These are phyloP conservation scores for Curvularia sp. DNA, from an alignment of 2,329 filamentous ascomycete genomes.

Conservation along the genomic window DNA sequence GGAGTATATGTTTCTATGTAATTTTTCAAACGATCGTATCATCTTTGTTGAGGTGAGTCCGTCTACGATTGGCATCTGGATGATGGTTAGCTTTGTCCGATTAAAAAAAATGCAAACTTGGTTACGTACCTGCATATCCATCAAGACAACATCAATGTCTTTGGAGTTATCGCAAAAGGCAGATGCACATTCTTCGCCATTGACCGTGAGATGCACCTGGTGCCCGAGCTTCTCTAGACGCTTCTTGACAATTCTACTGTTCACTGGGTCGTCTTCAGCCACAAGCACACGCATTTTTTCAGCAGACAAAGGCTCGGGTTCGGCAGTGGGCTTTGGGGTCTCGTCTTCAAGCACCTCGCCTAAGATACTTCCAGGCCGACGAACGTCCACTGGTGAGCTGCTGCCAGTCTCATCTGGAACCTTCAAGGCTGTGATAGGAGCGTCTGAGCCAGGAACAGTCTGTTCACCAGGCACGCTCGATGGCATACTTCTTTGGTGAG, in stretches of 20 bases:
- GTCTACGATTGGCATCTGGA: slow-evolving; percentile 89
- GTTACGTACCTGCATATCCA: slow-evolving; percentile 82
- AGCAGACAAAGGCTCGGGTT: slow-evolving; percentile 31
- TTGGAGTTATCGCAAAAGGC: slow-evolving; percentile 69
- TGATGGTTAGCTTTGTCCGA: slow-evolving; percentile 9
- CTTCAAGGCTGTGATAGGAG: slow-evolving; percentile 55
- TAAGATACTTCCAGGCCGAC: slow-evolving; percentile 32
- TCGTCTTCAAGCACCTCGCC: slow-evolving; percentile 39
- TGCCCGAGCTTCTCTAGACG: slow-evolving; percentile 79
- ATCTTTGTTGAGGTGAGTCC: slow-evolving; percentile 82
- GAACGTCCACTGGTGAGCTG: slow-evolving; percentile 16
- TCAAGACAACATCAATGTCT: slow-evolving; percentile 79
- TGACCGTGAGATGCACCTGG: slow-evolving; percentile 73
- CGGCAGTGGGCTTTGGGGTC: slow-evolving; percentile 17
- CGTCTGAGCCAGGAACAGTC: slow-evolving; percentile 50
- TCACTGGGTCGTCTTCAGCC: slow-evolving; percentile 88
- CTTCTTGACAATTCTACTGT: slow-evolving; percentile 81
- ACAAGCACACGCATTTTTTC: slow-evolving; percentile 71
- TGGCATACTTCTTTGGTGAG: slow-evolving; percentile 51
- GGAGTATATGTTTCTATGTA: slow-evolving; percentile 63
- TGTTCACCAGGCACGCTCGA: slow-evolving; percentile 53
- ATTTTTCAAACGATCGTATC: slow-evolving; percentile 76
- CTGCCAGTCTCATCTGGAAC: slow-evolving; percentile 54
- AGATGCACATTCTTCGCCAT: slow-evolving; percentile 82
- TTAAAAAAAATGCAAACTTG: not conserved